A percentile compares a stretch with the other conserved stretches of the same genome.
phyloP scores from a whole-genome alignment of 257 asterid species.

The Solanum pimpinellifolium region DNA sequence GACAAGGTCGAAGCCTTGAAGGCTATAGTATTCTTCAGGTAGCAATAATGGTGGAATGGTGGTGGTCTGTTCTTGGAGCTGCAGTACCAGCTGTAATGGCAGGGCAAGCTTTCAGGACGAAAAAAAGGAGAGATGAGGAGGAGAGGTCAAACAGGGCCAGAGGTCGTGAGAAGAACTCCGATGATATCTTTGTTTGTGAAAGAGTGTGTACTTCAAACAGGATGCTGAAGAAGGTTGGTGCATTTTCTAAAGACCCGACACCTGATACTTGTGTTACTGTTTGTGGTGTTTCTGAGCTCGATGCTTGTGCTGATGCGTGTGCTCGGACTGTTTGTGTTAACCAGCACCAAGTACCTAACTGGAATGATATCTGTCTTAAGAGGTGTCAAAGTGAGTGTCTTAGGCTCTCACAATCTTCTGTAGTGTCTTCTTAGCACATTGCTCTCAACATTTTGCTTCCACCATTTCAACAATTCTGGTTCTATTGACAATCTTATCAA shows the following conservation, averaged over 20 bases:
- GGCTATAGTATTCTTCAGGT: not conserved
- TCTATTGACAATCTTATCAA: not conserved
- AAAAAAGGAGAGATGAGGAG: constrained; percentile 64
- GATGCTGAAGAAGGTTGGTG: constrained; percentile 90
- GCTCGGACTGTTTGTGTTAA: constrained; percentile 88
- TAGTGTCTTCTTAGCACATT: not conserved
- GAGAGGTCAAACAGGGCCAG: constrained; percentile 65
- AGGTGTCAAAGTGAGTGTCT: constrained; percentile 95
- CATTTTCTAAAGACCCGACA: constrained; percentile 91
- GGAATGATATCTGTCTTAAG: constrained; percentile 90
- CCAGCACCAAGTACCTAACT: constrained; percentile 92
- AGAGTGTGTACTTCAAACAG: constrained; percentile 94
- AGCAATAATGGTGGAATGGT: constrained; percentile 69
- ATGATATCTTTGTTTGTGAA: constrained; percentile 82
- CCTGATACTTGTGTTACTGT: constrained; percentile 90
- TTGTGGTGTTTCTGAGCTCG: constrained; percentile 93
- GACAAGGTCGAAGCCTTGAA: not conserved
- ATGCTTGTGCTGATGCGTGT: constrained; percentile 95
- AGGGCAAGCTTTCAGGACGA: constrained; percentile 74
- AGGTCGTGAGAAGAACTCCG: constrained; percentile 79
- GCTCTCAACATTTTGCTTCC: not conserved
- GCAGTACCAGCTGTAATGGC: constrained; percentile 76
- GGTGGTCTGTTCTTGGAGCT: constrained; percentile 90
- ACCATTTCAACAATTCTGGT: not conserved
- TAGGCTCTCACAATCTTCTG: constrained; percentile 48